Base-by-base conservation (phyloP, 2,329 filamentous ascomycete species). In the Alternaria gansuensis region DNA sequence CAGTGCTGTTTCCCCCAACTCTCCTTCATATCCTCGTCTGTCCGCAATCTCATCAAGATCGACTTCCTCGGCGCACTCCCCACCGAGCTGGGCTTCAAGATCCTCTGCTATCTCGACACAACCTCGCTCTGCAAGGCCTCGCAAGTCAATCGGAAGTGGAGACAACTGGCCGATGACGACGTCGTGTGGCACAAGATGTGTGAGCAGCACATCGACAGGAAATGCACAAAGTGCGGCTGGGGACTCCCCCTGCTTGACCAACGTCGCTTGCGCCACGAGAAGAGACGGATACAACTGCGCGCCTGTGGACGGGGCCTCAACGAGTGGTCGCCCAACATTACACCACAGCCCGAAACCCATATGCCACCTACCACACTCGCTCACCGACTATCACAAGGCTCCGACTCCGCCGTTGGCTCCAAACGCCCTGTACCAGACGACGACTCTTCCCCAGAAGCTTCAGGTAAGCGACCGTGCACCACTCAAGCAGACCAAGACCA, bases 111-210 rank as follows among this genome's bases (percentile, higher is more conserved):
- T 70, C 88, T 99, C 58, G 95, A 99, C 77, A 97, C 94, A 0
- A 90, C 91, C 2, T 97, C 94, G 0, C 84, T 99, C 0, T 98
- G 95, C 82, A 97, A 97, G 77, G 94, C 95, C 1, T 92, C 95
- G 0, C 93, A 97, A 77, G 95, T 99, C 54, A 97, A 92, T 75
- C 87, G 88, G 58, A 85, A 89, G 68, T 99, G 95, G 95, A 86
- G 92, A 62, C 87, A 87, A 57, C 82, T 99, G 39, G 94, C 95
- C n/a, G 95, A 98, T 70, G 94, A 97, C 73, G 94, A 99, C 76
- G 90, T 96, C 8, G 94, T 99, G 4, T 99, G 95, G 95, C 91
- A 97, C 74, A 90, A 90, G 64, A 97, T 98, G 93, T 99, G 95
- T 75, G 93, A 97, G 77, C 94, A 98, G 75, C 93, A 97, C 77